Evolutionary conservation across 176 grass and related monocot species (phyloP), one percentile per base, ranked within the genome.

Genomic region (Triticum monococcum): DNA sequence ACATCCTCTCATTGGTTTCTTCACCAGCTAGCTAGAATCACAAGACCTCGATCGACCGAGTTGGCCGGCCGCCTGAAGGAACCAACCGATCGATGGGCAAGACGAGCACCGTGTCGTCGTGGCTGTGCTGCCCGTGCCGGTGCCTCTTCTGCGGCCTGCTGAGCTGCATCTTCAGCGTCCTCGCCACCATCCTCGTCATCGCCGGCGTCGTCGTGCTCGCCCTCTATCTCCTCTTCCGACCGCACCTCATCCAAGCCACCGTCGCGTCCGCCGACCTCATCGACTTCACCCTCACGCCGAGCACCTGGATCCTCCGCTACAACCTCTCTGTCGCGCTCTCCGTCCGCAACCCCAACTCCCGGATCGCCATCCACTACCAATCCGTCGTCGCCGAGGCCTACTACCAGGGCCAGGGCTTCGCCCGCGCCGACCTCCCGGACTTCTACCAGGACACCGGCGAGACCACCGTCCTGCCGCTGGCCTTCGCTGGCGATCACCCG

Each of bases 171-270:
- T 14, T 90, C 9, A 82, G n/a, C 72, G 79, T 78, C 5, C 3
- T 86, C 0, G 20, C 30, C 5, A 86, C 79, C 88, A 3, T 90
- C 38, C 4, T 90, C n/a, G 2, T 72, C 64, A 18, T 36, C 64
- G 72, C 54, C 57, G 88, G 78, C 17, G 40, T 90, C 3, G 74
- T 60, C 2, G 84, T 46, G 1, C 70, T 89, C 5, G 18, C 63
- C 9, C 83, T 87, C 1, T 90, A 74, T 80, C 84, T 90, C 3
- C 17, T 90, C 6, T 87, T 90, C 89, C 89, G 84, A 9, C 89
- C 89, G 0, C 84, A 82, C 89, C 74, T 66, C 17, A 52, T 90
- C 66, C 41, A 25, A 23, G 79, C 80, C 57, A 43, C 79, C 41
- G 84, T 74, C 12, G 72, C 30, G 23, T 18, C 57, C 48, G 84